Evolutionary conservation across 1,284 basidiomycete genomes (phyloP), one percentile per base, ranked within the genome.

Genomic region (Marasmius oreades): DNA sequence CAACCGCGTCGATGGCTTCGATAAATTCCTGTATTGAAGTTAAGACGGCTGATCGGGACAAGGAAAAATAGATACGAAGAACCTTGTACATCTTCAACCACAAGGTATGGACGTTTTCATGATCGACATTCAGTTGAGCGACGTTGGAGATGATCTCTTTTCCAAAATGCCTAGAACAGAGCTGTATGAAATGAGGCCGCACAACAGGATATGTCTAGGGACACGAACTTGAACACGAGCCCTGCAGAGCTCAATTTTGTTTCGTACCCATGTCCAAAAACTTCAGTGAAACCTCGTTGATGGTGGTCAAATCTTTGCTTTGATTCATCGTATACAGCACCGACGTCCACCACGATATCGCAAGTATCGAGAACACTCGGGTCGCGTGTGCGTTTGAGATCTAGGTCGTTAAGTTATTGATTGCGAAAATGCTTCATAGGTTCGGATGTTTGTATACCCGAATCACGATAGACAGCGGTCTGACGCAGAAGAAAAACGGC

Each of bases 271-370:
- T 86, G 76, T 5, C 93, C 95, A 70, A 99, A 98, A 16, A 91
- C 83, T 69, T 95, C 92, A 11, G 80, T 79, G 71, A 99, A 99
- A 0, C 91, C 95, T 50, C 95, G 85, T 71, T 99, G 97, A 69
- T 99, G 96, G 69, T 99, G 96, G 71, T 99, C 96, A 73, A 94
- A 99, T 36, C 91, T 81, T 59, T 89, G 82, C 58, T 77, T 83
- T 52, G 74, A 76, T 64, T 88, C 83, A 58, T 95, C 92, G 71
- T 99, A 99, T 18, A 92, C 82, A 8, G 92, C 95, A 16, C 97
- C 96, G 55, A 99, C 96, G 69, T 99, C 96, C 36, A 99, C 94
- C n/a, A 99, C 93, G 68, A 99, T 95, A 66, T 95, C 88, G 66
- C 94, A 95, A 3, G 84, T 80, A 61, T 90, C 87, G 54, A 99